A percentile compares a stretch with the other conserved stretches of the same genome.
phyloP scores from a whole-genome alignment of 164 flowering plant species.

The Echeveria elegans region DNA sequence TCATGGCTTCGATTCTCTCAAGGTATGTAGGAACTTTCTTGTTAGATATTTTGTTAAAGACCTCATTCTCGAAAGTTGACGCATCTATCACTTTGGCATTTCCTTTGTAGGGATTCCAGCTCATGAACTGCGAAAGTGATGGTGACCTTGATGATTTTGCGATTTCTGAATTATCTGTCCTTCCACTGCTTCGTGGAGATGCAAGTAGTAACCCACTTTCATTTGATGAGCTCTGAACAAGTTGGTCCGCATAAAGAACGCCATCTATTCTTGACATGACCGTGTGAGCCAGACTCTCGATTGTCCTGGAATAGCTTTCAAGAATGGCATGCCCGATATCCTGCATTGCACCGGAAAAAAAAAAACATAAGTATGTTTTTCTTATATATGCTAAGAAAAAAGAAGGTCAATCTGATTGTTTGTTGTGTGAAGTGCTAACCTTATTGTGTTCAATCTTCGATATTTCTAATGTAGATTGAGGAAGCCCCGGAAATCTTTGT shows the following conservation, averaged over 20 bases:
- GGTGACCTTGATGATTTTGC: background rate
- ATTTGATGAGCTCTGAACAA: background rate
- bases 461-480: slow-evolving; percentile 78
- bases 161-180: background rate
- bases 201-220: background rate
- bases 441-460: slow-evolving; percentile 65
- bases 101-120: slow-evolving; percentile 4
- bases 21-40: slow-evolving; percentile 21
- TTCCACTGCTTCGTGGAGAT: background rate
- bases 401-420: background rate
- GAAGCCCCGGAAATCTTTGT: slow-evolving; percentile 76
- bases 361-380: background rate
- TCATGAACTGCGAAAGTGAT: background rate
- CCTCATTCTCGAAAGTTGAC: slow-evolving; percentile 14
- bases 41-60: slow-evolving; percentile 21
- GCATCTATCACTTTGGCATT: background rate
- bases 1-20: slow-evolving; percentile 18
- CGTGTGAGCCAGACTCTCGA: background rate
- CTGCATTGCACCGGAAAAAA: slow-evolving; percentile 1
- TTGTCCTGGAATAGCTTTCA: slow-evolving; percentile 1
- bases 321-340: slow-evolving; percentile 1
- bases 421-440: slow-evolving; percentile 34
- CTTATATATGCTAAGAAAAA: background rate
- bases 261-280: slow-evolving; percentile 1
- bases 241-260: background rate